A percentile compares a stretch with the other conserved stretches of the same genome.
These are phyloP conservation scores for Globisporangium canariense DNA, from an alignment of 352 stramenopile genomes.

Conservation along the genomic window DNA sequence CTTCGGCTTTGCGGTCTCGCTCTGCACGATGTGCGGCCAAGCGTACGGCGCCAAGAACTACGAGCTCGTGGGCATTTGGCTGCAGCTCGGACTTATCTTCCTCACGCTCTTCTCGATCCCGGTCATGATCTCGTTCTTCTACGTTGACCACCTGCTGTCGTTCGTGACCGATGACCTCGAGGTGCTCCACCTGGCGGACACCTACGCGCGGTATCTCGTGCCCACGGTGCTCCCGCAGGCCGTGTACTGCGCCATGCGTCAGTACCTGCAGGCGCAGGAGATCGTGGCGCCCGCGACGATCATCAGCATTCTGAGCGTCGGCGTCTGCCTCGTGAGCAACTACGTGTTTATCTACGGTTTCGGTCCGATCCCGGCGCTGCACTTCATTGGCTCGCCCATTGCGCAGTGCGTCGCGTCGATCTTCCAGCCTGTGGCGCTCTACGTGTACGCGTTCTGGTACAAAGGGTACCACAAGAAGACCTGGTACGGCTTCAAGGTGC, in stretches of 20 bases:
- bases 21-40: slow-evolving; percentile 78
- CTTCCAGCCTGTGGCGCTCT: slow-evolving; percentile 71
- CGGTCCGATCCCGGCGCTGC: slow-evolving; percentile 48
- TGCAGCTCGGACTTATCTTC: slow-evolving; percentile 73
- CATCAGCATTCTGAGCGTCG: slow-evolving; percentile 66
- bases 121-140: slow-evolving; percentile 81
- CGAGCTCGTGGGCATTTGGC: slow-evolving; percentile 71
- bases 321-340: slow-evolving; percentile 64
- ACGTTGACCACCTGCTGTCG: slow-evolving; percentile 64
- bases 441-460: slow-evolving; percentile 74
- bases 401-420: slow-evolving; percentile 62
- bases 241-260: slow-evolving; percentile 66
- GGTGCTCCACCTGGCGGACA: slow-evolving; percentile 59
- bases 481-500: slow-evolving; percentile 60
- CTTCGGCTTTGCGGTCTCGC: slow-evolving; percentile 74
- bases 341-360: slow-evolving; percentile 80
- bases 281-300: slow-evolving; percentile 79
- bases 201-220: slow-evolving; percentile 55
- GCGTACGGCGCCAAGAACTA: slow-evolving; percentile 80
- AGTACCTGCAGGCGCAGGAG: slow-evolving; percentile 80
- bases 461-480: slow-evolving; percentile 79
- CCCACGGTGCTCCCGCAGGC: slow-evolving; percentile 67
- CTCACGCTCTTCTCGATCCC: slow-evolving; percentile 64
- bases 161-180: slow-evolving; percentile 61
- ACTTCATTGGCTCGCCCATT: slow-evolving; percentile 74